Base-by-base conservation (phyloP, 1,284 basidiomycete genomes). In the Agroathelia rolfsii region DNA sequence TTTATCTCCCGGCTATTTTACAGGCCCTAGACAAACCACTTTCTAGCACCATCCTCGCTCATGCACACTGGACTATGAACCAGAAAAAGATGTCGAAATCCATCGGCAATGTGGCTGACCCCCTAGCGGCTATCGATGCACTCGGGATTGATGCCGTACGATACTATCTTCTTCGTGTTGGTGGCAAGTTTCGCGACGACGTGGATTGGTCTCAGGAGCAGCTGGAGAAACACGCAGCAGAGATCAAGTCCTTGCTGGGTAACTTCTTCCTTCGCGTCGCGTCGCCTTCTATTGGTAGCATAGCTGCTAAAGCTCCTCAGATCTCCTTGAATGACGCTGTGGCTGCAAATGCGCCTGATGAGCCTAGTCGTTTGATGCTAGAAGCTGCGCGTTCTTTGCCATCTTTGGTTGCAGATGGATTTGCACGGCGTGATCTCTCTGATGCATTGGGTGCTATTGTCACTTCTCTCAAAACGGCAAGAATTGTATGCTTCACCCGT, bases 31-130 rank as follows among this genome's bases (percentile, higher is more conserved):
- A 63, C 9, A 60, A 92, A 0, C 74, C 78, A 0, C 64, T 85
- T 3, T 75, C 88, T 0, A 61, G 61, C 26, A 68, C 66, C 14
- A 60, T 95, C 3, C 62, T 95, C 6, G 68, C 81, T 0, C 90
- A 95, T 49, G 82, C 85, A 0, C 92, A 95, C 53, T 96, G 90
- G 92, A 94, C 90, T 1, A 81, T 85, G 45, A 67, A 76, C 35
- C 71, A 76, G 36, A 69, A 76, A 41, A 95, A 96, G 54, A 96
- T 95, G 92, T 86, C 82, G 9, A 95, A 95, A 52, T 84, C 79
- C 0, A 52, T 79, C 0, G 92, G 92, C 2, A 96, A 95, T 48
- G 88, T 93, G 13, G 86, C 78, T 0, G 80, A 94, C 51, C 92
- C 92, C 0, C 68, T 93, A 30, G 59, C 70, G 27, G 76, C 76